A percentile compares a stretch with the other conserved stretches of the same genome.
Conservation (phyloP, 495 filamentous ascomycete genomes). For the Wilcoxina mikolae region DNA sequence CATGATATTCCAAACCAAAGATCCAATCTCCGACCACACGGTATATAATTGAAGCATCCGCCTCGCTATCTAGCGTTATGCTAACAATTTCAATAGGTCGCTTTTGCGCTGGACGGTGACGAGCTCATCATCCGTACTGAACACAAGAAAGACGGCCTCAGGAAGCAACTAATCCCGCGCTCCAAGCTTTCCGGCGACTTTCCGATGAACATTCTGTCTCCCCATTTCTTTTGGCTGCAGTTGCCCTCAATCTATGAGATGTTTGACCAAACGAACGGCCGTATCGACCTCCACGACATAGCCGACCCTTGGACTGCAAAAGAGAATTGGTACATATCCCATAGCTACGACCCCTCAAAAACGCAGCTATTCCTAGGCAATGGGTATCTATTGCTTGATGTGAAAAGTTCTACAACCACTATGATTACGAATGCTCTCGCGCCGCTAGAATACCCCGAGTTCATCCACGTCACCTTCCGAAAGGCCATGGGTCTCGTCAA, state of each 20-base stretch:
- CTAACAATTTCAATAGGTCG: neutral
- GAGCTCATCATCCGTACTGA: neutral
- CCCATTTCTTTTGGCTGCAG: conserved; percentile 46
- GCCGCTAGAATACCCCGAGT: too few species aligned
- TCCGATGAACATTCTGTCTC: conserved; percentile 34
- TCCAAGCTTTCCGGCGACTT: conserved; percentile 33
- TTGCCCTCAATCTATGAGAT: conserved; percentile 34
- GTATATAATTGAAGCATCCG: too few species aligned
- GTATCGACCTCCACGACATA: conserved; percentile 30
- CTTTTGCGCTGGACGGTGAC: neutral
- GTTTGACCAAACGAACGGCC: conserved; percentile 34
- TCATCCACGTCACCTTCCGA: too few species aligned
- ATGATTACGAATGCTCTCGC: too few species aligned
- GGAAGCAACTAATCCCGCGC: conserved; percentile 35
- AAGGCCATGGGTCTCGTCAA: too few species aligned
- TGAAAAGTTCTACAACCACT: too few species aligned
- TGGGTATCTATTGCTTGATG: too few species aligned
- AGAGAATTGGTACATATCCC: too few species aligned
- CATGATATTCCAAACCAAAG: neutral
- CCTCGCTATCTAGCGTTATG: too few species aligned
- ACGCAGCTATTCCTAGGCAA: too few species aligned
- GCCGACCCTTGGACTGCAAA: conserved; percentile 10
- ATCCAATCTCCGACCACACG: neutral
- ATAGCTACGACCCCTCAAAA: too few species aligned
- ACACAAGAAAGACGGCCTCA: neutral